These are phyloP conservation scores for Penicillium sp. DNA, from an alignment of 2,329 filamentous ascomycete genomes.

Conservation along the genomic window DNA sequence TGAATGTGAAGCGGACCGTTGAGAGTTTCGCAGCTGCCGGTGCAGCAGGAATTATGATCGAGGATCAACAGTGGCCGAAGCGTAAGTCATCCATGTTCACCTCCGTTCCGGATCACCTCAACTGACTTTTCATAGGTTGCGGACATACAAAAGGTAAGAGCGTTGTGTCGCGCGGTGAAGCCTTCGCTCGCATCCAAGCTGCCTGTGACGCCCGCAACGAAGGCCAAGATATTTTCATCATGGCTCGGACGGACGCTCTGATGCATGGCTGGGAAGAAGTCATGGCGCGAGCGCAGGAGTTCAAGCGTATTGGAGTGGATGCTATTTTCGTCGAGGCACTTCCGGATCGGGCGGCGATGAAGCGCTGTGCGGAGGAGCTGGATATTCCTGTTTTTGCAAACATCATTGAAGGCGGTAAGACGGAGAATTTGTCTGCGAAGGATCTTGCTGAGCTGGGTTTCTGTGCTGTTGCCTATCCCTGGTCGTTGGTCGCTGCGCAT, in stretches of 20 bases:
- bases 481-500: constrained; percentile 48
- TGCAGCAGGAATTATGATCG: constrained; percentile 45
- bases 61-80: constrained; percentile 54
- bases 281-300: constrained; percentile 43
- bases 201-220: constrained; percentile 50
- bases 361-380: constrained; percentile 38
- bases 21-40: constrained; percentile 46
- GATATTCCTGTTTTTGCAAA: constrained; percentile 47
- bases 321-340: constrained; percentile 50
- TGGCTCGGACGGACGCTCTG: constrained; percentile 48
- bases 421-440: constrained; percentile 43
- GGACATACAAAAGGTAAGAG: constrained; percentile 51
- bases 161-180: constrained; percentile 49
- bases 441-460: constrained; percentile 45
- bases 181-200: constrained; percentile 49
- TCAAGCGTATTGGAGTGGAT: constrained; percentile 48
- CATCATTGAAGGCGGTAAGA: constrained; percentile 47
- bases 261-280: constrained; percentile 48
- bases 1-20: constrained; percentile 51
- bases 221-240: constrained; percentile 49
- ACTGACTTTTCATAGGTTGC: constrained; percentile 33
- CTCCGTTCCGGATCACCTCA: neutral
- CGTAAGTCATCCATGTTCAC: constrained; percentile 28
- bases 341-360: constrained; percentile 48
- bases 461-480: constrained; percentile 47